A percentile compares a stretch with the other conserved stretches of the same genome.
These are phyloP conservation scores for Neurospora africana DNA, from an alignment of 495 filamentous ascomycete genomes.

Conservation along the genomic window DNA sequence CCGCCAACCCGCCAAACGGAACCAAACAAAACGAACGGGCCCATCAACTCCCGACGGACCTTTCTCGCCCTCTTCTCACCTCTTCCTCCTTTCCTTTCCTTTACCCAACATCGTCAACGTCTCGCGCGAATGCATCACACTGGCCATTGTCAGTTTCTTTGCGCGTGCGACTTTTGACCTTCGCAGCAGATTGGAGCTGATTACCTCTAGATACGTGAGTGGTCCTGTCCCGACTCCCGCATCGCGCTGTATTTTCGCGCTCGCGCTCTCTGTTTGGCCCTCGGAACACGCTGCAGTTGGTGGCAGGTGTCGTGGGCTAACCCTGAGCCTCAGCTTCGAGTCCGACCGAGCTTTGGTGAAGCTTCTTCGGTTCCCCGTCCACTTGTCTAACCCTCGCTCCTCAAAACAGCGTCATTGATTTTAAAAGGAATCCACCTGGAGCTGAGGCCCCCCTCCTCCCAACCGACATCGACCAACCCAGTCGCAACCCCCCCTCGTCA, in stretches of 20 bases:
- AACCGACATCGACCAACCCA: background rate
- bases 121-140: background rate
- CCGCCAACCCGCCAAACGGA: background rate
- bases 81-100: background rate
- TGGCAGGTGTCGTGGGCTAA: background rate
- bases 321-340: background rate
- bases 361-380: background rate
- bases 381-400: background rate
- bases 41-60: background rate
- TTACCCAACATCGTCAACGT: background rate
- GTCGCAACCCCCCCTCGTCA: background rate
- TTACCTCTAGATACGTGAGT: background rate
- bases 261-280: background rate
- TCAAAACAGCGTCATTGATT: background rate
- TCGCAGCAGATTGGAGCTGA: background rate
- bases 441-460: background rate
- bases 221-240: background rate
- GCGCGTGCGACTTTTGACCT: background rate
- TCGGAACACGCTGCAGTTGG: background rate
- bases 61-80: background rate
- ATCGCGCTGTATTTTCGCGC: background rate
- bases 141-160: background rate
- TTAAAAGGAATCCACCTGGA: background rate
- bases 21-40: background rate
- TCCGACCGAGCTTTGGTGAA: background rate